Percentiles rank a stretch among this genome's conserved stretches.
phyloP scores from a whole-genome alignment of 2,329 filamentous ascomycete genomes.

The Hirsutella thompsonii region DNA sequence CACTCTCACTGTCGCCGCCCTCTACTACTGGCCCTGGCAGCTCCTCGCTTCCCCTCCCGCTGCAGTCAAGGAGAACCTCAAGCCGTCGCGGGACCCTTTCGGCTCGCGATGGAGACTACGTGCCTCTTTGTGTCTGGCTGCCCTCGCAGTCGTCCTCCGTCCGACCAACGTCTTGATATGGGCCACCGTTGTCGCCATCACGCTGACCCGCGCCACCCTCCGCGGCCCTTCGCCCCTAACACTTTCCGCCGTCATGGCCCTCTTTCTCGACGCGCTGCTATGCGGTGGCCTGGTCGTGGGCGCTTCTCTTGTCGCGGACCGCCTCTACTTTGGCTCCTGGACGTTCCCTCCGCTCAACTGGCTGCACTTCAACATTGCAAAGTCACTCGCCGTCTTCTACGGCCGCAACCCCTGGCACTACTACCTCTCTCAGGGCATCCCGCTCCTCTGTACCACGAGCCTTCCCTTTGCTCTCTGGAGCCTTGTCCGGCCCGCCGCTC shows the following conservation, averaged over 20 bases:
- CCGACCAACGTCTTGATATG: slow-evolving; percentile 87
- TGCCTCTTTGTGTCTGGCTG: slow-evolving; percentile 60
- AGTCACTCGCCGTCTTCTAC: slow-evolving; percentile 85
- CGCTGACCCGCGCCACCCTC: slow-evolving; percentile 28
- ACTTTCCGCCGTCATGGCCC: slow-evolving; percentile 29
- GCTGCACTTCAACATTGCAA: slow-evolving; percentile 79
- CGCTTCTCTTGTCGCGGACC: slow-evolving; percentile 56
- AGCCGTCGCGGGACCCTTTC: slow-evolving; percentile 10
- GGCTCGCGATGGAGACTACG: slow-evolving; percentile 23
- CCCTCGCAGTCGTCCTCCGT: slow-evolving; percentile 69
- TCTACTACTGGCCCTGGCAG: slow-evolving; percentile 81
- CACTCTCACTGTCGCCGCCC: slow-evolving; percentile 67
- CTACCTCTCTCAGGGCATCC: slow-evolving; percentile 81
- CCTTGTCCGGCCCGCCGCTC: slow-evolving; percentile 36
- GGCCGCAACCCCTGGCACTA: slow-evolving; percentile 86
- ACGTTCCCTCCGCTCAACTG: slow-evolving; percentile 81
- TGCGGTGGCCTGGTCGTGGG: slow-evolving; percentile 51
- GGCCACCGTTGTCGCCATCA: slow-evolving; percentile 44
- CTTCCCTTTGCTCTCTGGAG: slow-evolving; percentile 63
- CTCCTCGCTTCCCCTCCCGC: slow-evolving; percentile 34
- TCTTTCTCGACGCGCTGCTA: slow-evolving; percentile 50
- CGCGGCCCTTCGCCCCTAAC: slow-evolving; percentile 26
- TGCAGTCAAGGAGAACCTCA: slow-evolving; percentile 23
- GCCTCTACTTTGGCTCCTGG: slow-evolving; percentile 71
- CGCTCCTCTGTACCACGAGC: slow-evolving; percentile 71